These are phyloP conservation scores for Kuraishia ogatae DNA, from an alignment of 805 yeast species.

Conservation along the genomic window DNA sequence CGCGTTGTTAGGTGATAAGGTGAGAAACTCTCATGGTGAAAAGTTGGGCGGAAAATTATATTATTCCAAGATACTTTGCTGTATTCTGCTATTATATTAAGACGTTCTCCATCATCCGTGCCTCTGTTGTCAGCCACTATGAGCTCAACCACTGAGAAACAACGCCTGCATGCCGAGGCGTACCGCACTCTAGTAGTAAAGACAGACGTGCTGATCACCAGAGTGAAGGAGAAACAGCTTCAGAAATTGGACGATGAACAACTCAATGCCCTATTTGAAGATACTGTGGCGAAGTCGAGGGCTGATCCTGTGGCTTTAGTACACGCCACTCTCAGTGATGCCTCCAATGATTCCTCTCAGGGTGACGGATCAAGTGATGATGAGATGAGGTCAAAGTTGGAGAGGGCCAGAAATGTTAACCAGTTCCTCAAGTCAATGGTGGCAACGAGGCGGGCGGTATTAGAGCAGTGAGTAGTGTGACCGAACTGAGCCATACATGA, in stretches of 20 bases:
- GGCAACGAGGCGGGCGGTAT: slow-evolving; percentile 4
- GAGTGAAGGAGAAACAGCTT: slow-evolving; percentile 5
- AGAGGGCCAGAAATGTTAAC: slow-evolving; percentile 2
- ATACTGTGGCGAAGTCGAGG: not conserved
- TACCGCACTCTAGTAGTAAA: slow-evolving; percentile 22
- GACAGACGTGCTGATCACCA: slow-evolving; percentile 22
- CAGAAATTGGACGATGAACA: not conserved
- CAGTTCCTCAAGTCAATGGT: slow-evolving; percentile 4
- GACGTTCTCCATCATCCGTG: too few relatives aligned
- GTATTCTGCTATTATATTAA: too few relatives aligned
- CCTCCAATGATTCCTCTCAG: not conserved
- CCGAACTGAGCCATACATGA: not conserved
- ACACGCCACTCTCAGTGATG: not conserved
- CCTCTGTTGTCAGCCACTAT: too few relatives aligned
- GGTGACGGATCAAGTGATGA: not conserved
- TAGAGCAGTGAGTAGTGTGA: slow-evolving; percentile 4
- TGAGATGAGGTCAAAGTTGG: not conserved
- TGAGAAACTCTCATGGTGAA: too few relatives aligned
- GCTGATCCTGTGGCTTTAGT: not conserved
- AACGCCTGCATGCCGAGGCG: slow-evolving; percentile 17
- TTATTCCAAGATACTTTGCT: too few relatives aligned
- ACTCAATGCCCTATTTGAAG: not conserved
- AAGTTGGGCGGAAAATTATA: too few relatives aligned
- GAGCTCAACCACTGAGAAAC: not conserved
- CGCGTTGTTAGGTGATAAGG: too few relatives aligned